Conservation (phyloP, 1,284 basidiomycete genomes). For the Tetrapyrgos nigripes region DNA sequence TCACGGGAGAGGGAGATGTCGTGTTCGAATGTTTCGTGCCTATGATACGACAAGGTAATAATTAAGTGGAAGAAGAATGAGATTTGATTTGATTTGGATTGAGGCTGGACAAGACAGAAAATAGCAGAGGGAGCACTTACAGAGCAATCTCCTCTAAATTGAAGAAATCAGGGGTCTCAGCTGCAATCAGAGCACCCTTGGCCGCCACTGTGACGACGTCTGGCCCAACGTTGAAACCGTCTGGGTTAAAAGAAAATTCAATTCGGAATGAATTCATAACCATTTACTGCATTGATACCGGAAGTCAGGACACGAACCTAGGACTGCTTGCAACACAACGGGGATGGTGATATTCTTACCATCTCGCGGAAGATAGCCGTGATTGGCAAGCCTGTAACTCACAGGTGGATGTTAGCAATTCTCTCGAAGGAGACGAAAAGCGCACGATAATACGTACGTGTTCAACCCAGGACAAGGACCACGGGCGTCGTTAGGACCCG, state of each 20-base stretch:
- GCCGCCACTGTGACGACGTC: slow-evolving; percentile 10
- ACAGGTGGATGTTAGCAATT: not conserved
- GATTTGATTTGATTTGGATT: too few species aligned
- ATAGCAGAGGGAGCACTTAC: slow-evolving; percentile 11
- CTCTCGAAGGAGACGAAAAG: not conserved
- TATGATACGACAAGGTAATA: slow-evolving; percentile 22
- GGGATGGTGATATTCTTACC: too few species aligned
- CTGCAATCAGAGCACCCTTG: too few species aligned
- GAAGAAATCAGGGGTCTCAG: too few species aligned
- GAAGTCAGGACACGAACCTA: slow-evolving; percentile 21
- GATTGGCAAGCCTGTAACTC: slow-evolving; percentile 22
- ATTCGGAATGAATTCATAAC: too few species aligned
- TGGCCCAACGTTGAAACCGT: slow-evolving; percentile 20
- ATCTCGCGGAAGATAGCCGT: too few species aligned
- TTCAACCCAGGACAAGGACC: slow-evolving; percentile 24
- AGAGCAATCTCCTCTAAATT: slow-evolving; percentile 16
- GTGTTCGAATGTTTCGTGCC: too few species aligned
- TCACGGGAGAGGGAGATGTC: too few species aligned
- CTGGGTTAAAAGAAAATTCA: too few species aligned
- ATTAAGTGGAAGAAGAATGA: slow-evolving; percentile 24
- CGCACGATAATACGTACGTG: slow-evolving; percentile 9
- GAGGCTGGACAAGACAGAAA: slow-evolving; percentile 18
- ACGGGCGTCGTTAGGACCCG: slow-evolving; percentile 15
- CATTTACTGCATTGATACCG: slow-evolving; percentile 14
- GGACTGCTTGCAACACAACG: too few species aligned